Percentiles rank a stretch among this genome's conserved stretches.
Evolutionary conservation across 352 stramenopile species (phyloP).

Genomic region (Phytopythium litorale): DNA sequence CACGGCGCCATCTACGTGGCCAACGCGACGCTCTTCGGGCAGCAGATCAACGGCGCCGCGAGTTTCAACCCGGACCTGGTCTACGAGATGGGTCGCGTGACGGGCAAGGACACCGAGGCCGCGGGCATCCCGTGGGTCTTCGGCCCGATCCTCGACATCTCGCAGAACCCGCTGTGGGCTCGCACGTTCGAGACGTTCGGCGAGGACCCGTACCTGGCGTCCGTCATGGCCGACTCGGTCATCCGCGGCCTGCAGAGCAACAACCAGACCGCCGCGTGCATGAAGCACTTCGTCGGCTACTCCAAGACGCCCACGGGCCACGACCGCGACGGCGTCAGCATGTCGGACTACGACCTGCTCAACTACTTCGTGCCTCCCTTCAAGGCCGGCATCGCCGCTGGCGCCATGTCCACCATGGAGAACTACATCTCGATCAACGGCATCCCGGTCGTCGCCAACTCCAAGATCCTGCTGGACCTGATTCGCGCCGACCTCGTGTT

Average conservation of each 20-base stretch:
- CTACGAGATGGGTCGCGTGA: slow-evolving; percentile 62
- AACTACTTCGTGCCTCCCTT: slow-evolving; percentile 85
- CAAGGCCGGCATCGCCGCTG: slow-evolving; percentile 61
- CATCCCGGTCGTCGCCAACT: slow-evolving; percentile 82
- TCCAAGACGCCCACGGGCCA: slow-evolving; percentile 76
- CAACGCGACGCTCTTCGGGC: slow-evolving; percentile 78
- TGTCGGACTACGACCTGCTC: slow-evolving; percentile 67
- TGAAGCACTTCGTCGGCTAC: slow-evolving; percentile 88
- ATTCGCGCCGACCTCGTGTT: slow-evolving; percentile 80
- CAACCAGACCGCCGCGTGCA: slow-evolving; percentile 67
- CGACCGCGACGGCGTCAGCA: slow-evolving; percentile 68
- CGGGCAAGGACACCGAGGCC: slow-evolving; percentile 78
- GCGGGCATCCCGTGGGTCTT: slow-evolving; percentile 91
- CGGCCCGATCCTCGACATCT: slow-evolving; percentile 78
- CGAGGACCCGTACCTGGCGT: slow-evolving; percentile 81
- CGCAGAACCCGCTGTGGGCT: slow-evolving; percentile 83
- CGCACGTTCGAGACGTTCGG: slow-evolving; percentile 93
- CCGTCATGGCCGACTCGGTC: slow-evolving; percentile 63
- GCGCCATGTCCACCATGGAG: slow-evolving; percentile 88
- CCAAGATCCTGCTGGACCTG: slow-evolving; percentile 72
- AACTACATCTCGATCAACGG: slow-evolving; percentile 91
- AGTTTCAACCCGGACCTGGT: slow-evolving; percentile 86
- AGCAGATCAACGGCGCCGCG: slow-evolving; percentile 86
- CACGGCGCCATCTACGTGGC: slow-evolving; percentile 88
- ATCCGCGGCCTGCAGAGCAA: slow-evolving; percentile 77